Evolutionary conservation across 805 yeast species (phyloP).

Genomic region (Sugiyamaella marilandica): DNA sequence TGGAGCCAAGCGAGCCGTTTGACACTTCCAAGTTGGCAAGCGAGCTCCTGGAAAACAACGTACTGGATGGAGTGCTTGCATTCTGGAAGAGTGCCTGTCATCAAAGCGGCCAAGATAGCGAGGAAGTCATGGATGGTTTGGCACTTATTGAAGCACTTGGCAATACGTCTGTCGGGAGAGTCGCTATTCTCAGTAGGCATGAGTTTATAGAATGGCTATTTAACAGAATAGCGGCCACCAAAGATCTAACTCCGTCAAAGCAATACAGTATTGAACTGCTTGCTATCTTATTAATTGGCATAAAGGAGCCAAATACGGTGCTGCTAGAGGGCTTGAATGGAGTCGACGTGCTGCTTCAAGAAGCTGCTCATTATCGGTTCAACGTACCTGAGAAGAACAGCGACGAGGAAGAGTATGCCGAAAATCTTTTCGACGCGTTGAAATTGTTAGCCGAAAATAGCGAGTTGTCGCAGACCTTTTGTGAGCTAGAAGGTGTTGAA

Average conservation of each 20-base stretch:
- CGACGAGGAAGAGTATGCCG: constrained; percentile 15
- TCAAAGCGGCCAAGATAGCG: background rate
- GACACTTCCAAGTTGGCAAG: background rate
- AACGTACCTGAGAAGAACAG: constrained; percentile 7
- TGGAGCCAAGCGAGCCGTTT: constrained; percentile 6
- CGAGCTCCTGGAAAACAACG: background rate
- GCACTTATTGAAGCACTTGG: constrained; percentile 1
- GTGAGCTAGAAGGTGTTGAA: constrained; percentile 21
- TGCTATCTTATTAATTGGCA: background rate
- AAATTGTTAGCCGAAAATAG: constrained; percentile 1
- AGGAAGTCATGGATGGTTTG: constrained; percentile 3
- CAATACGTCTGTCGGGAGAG: background rate
- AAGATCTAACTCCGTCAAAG: background rate
- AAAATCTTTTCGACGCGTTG: constrained; percentile 11
- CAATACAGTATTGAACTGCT: constrained; percentile 1
- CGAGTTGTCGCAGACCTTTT: constrained; percentile 8
- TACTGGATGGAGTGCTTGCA: background rate
- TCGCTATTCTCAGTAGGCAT: background rate
- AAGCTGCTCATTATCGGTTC: constrained; percentile 7
- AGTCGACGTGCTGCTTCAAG: constrained; percentile 9
- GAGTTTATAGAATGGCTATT: background rate
- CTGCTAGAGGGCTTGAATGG: background rate
- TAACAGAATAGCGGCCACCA: background rate
- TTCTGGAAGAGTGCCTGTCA: background rate
- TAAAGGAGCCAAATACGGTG: background rate